These are phyloP conservation scores for Choanephora cucurbitarum DNA, from an alignment of 371 early-diverging fungal genomes.

Conservation along the genomic window DNA sequence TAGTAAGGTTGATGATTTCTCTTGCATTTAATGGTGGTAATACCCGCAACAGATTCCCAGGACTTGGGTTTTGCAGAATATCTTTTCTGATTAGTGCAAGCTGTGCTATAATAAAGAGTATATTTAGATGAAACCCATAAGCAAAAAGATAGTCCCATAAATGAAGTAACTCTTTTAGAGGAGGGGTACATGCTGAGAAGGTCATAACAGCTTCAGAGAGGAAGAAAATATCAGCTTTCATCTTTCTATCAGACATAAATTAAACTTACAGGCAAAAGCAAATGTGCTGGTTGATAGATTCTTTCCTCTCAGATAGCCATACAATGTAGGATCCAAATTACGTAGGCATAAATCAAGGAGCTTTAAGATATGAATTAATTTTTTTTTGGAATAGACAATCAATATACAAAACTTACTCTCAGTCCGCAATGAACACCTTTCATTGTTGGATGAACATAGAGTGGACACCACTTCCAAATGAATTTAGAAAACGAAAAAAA, in stretches of 20 bases:
- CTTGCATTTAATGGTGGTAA: conserved; percentile 79
- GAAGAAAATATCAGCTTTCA: conserved; percentile 1
- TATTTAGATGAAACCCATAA: conserved; percentile 89
- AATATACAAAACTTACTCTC: conserved; percentile 62
- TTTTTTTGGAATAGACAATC: background rate
- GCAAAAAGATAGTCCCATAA: conserved; percentile 94
- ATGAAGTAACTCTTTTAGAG: conserved; percentile 76
- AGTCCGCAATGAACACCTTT: conserved; percentile 92
- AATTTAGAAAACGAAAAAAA: conserved; percentile 85
- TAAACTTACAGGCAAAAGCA: conserved; percentile 83
- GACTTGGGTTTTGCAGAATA: conserved; percentile 68
- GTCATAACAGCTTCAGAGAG: conserved; percentile 80
- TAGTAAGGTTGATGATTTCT: conserved; percentile 64
- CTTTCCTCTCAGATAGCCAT: conserved; percentile 72
- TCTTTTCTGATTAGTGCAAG: conserved; percentile 74
- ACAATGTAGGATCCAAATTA: conserved; percentile 75
- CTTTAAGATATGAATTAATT: conserved; percentile 36
- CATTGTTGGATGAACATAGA: conserved; percentile 89
- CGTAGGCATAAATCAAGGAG: conserved; percentile 82
- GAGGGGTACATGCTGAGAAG: conserved; percentile 87
- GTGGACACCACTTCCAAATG: conserved; percentile 83
- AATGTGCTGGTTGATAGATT: conserved; percentile 77
- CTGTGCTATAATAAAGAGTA: conserved; percentile 87
- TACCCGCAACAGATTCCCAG: conserved; percentile 77
- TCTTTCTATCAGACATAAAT: background rate